Conservation (phyloP, 441 rosid genomes). For the Kokia cookei region DNA sequence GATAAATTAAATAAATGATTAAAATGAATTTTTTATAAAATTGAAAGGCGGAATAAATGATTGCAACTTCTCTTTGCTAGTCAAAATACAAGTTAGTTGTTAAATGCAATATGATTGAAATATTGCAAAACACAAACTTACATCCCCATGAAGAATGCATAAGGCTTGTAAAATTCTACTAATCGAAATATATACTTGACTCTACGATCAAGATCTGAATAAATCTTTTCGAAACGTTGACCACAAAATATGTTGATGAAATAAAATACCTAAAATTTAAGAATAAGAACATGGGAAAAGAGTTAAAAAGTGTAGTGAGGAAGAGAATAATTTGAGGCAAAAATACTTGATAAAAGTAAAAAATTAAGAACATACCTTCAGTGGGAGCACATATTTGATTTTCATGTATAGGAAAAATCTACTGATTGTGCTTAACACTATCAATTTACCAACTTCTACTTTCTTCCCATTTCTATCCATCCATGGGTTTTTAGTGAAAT, state of each 20-base stretch:
- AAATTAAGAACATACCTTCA: neutral
- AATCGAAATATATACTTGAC: neutral
- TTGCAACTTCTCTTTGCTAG: too few relatives aligned
- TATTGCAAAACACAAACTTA: neutral
- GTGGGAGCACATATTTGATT: neutral
- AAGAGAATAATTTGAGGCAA: neutral
- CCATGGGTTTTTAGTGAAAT: constrained; percentile 36
- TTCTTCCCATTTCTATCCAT: constrained; percentile 22
- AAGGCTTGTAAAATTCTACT: neutral
- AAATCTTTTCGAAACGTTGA: neutral
- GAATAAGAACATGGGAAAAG: neutral
- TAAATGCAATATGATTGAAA: neutral
- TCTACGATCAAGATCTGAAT: neutral
- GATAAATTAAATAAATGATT: too few relatives aligned
- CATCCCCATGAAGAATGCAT: neutral
- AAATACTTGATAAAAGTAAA: neutral
- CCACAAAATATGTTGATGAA: neutral
- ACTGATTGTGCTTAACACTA: constrained; percentile 18
- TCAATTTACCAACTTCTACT: constrained; percentile 8
- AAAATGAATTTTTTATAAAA: too few relatives aligned
- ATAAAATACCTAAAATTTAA: neutral
- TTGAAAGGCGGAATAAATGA: too few relatives aligned
- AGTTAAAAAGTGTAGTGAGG: neutral
- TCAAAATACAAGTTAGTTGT: neutral
- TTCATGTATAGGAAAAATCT: constrained; percentile 16